These are phyloP conservation scores for Puccinellia tenuiflora DNA, from an alignment of 176 grass and related monocot genomes.

Conservation along the genomic window DNA sequence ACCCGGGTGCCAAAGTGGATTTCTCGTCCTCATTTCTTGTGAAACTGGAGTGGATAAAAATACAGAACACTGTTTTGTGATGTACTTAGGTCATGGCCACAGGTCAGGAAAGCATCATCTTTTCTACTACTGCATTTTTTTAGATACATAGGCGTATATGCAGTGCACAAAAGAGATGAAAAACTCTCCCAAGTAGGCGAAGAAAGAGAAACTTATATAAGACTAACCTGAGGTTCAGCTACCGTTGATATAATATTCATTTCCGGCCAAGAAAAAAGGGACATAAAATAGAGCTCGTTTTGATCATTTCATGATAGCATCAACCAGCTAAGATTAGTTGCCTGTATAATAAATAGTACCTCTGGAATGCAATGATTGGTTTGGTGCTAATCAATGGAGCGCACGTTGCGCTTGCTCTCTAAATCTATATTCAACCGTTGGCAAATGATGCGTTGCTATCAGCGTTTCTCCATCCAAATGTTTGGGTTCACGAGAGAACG, in stretches of 20 bases:
- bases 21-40: too few species aligned
- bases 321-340: slow-evolving; percentile 36
- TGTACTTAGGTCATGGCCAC: not conserved
- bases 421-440: not conserved
- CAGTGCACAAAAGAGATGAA: not conserved
- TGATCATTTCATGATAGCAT: not conserved
- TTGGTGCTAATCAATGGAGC: slow-evolving; percentile 40
- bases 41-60: too few species aligned
- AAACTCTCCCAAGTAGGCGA: not conserved
- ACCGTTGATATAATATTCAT: not conserved
- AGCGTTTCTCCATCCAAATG: not conserved
- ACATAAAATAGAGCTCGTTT: not conserved
- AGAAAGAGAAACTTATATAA: not conserved
- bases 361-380: slow-evolving; percentile 22
- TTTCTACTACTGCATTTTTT: not conserved
- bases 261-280: not conserved
- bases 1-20: too few species aligned
- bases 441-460: not conserved
- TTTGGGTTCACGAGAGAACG: not conserved
- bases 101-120: not conserved
- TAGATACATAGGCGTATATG: not conserved
- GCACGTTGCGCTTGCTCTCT: slow-evolving; percentile 12
- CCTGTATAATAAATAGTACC: slow-evolving; percentile 22
- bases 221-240: not conserved
- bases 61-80: not conserved